Base-by-base conservation (phyloP, 768 basidiomycete genomes). In the Brasilioporus rufonigricans region DNA sequence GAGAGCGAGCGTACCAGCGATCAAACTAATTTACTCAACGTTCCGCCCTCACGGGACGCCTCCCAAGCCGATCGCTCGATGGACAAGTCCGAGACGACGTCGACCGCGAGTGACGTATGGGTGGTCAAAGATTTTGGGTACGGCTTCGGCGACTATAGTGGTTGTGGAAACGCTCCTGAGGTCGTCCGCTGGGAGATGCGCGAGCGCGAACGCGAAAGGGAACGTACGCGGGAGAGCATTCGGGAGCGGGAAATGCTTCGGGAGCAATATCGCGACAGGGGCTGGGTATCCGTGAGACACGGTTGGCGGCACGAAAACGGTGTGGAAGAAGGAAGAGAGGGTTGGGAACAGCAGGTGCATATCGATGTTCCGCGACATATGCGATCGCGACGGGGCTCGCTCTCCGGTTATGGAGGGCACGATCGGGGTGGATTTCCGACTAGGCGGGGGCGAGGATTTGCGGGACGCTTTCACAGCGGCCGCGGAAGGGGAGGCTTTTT, bases 71-170 rank as follows among this genome's bases (percentile, higher is more conserved):
- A 58, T 44, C 51, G 27, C 3, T 51, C 50, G 13, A 19, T 50
- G 33, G 39, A 53, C 38, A 57, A 56, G 14, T 60, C 58, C 7
- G 60, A 61, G 45, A 45, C 60, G 9, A 55, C 23, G 16, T 63
- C 65, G 11, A 44, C 60, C 19, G 40, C 57, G 10, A 71, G 70
- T 32, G 77, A 76, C 44, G 73, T 78, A 12, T 81, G 79, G 66
- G 76, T 77, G 52, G 85, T 87, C 41, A 79, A 76, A 56, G 77
- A 87, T 61, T 86, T 76, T 52, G 86, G 86, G 10, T 87, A 72
- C 61, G 85, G 85, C 5, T 87, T 87, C 57, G 86, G 86, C 1
- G 68, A 73, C 13, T 66, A 68, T 11, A 73, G 75, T 56, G 76
- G 74, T 5, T 59, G 58, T 4, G 74, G 74, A 4, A 72, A 75